phyloP scores from a whole-genome alignment of 768 basidiomycete genomes.

The Scleroderma bovista region DNA sequence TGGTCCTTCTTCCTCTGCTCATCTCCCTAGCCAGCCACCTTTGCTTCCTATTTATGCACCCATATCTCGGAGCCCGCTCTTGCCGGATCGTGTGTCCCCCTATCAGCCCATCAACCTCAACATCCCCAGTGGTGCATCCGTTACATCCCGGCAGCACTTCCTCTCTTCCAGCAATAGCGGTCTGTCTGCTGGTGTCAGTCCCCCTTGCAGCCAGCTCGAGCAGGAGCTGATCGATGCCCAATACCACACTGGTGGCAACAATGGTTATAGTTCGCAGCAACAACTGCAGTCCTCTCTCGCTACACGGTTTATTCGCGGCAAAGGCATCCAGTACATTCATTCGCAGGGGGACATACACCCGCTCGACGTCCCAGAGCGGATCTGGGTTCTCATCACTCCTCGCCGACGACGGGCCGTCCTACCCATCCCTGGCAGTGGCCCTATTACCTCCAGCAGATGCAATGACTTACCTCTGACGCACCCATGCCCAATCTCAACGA shows the following conservation, averaged over 20 bases:
- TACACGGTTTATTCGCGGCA: constrained; percentile 59
- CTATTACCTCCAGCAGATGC: constrained; percentile 27
- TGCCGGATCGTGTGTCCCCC: constrained; percentile 46
- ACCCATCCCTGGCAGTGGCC: constrained; percentile 25
- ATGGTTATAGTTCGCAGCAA: too few species aligned
- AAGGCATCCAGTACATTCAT: constrained; percentile 56
- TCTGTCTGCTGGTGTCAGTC: constrained; percentile 46
- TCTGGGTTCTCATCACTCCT: constrained; percentile 48
- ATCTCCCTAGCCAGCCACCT: constrained; percentile 62
- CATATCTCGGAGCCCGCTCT: constrained; percentile 55
- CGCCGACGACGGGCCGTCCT: constrained; percentile 36
- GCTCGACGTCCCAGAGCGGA: constrained; percentile 36
- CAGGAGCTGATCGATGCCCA: constrained; percentile 39
- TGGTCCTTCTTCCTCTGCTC: constrained; percentile 38
- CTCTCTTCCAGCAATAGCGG: constrained; percentile 62
- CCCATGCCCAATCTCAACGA: constrained; percentile 36
- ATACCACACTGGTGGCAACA: constrained; percentile 23
- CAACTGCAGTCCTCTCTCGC: constrained; percentile 35
- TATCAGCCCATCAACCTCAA: constrained; percentile 61
- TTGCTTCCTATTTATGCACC: constrained; percentile 76
- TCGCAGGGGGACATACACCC: constrained; percentile 34
- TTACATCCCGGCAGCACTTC: constrained; percentile 41
- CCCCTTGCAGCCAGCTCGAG: constrained; percentile 43
- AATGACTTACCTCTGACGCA: constrained; percentile 39
- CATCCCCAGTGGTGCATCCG: constrained; percentile 44